Evolutionary conservation across 345 rosid species (phyloP), one percentile per base, ranked within the genome.

Genomic region (Hirschfeldia incana): DNA sequence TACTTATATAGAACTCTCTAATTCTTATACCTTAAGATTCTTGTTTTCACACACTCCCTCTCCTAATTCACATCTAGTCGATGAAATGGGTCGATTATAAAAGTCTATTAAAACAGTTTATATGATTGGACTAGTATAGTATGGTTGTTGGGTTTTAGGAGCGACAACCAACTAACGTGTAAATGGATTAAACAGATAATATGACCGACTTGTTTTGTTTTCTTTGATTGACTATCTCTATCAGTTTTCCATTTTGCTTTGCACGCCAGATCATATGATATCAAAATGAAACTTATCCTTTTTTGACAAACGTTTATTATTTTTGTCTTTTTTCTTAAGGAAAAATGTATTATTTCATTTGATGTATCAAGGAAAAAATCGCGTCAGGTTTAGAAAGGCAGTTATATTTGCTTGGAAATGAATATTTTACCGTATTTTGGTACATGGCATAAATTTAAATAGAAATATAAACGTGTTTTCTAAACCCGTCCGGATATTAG

Each of bases 21-120:
- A 51, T n/a, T 58, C 62, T 58, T 59, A 59, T 59, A 5, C 72
- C 67, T 29, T 30, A 34, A 73, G 64, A 15, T 59, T 73, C 57
- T 68, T 51, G 59, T 61, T 74, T 79, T 73, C 82, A 79, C 82
- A 79, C 82, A 73, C 82, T 66, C 15, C 2, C 27, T 42, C 39
- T 33, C 1, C 4, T 13, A 39, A 36, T 60, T n/a, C 39, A 28
- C 29, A 62, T 42, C 17, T 5, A 39, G 62, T 70, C n/a, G 66
- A 78, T 65, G 9, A 53, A 32, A 0, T 0, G 21, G 36, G 76
- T 53, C 60, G 16, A 53, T 53, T 53, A 53, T 53, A 53, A 51
- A 51, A 51, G 17, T 44, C 67, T 72, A 9, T 8, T 42, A 15
- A 29, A 55, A 32, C 36, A 33, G 36, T 69, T 58, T 57, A 42